Evolutionary conservation across 139 green algal species (phyloP).

Genomic region (Desmodesmus armatus): DNA sequence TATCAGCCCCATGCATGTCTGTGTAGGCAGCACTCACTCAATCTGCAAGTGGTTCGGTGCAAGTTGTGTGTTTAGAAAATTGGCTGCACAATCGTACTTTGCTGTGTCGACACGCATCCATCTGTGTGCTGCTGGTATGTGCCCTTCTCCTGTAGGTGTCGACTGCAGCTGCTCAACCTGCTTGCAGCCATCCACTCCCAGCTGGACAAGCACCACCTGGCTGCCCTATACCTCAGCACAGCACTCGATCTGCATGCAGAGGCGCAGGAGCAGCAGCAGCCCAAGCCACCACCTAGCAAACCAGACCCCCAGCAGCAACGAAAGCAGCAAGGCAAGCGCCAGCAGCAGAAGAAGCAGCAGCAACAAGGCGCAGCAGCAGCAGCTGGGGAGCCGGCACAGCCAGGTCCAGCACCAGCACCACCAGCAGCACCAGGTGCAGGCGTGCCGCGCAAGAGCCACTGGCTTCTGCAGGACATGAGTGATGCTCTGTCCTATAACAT

Average conservation of each 20-base stretch:
- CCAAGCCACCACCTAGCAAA: not conserved
- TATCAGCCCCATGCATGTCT: not conserved
- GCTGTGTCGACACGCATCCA: not conserved
- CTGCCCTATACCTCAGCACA: constrained; percentile 45
- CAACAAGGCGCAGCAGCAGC: constrained; percentile 22
- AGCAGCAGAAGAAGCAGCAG: not conserved
- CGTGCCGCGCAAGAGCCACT: not conserved
- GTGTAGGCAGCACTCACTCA: no score
- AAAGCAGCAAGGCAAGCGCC: not conserved
- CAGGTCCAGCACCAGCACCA: not conserved
- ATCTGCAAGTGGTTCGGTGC: no score
- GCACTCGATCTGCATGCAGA: constrained; percentile 20
- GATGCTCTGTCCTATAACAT: constrained; percentile 53
- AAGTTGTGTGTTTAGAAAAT: no score
- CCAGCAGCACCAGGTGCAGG: not conserved
- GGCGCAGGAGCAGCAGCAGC: not conserved
- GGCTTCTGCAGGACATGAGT: constrained; percentile 11
- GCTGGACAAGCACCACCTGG: constrained; percentile 53
- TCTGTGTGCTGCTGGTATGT: not conserved
- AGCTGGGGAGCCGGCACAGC: not conserved
- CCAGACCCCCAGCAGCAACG: not conserved
- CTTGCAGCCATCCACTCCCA: constrained; percentile 48
- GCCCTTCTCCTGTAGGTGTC: constrained; percentile 3
- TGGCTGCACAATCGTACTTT: no score
- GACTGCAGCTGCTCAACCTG: constrained; percentile 49